Conservation (phyloP, 805 yeast species). For the Candida silvatica region DNA sequence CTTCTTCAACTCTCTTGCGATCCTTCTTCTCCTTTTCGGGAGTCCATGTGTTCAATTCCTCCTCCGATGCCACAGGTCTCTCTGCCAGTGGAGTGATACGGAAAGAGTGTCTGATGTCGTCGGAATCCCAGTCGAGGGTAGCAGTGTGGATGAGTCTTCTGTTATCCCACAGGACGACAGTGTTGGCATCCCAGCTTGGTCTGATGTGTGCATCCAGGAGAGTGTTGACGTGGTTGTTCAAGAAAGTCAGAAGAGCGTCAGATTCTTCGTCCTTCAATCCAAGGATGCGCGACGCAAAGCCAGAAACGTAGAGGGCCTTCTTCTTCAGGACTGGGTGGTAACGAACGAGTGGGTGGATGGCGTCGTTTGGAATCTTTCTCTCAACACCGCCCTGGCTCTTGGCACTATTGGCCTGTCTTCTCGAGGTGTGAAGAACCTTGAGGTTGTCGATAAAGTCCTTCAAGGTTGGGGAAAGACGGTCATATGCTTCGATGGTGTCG, state of each 20-base stretch:
- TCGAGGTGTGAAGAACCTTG: slow-evolving; percentile 62
- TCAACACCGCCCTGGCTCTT: slow-evolving; percentile 49
- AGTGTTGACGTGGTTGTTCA: slow-evolving; percentile 42
- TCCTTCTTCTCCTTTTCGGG: slow-evolving; percentile 18
- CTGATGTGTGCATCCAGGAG: slow-evolving; percentile 57
- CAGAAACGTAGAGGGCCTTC: slow-evolving; percentile 50
- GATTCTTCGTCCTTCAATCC: slow-evolving; percentile 71
- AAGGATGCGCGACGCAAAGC: slow-evolving; percentile 56
- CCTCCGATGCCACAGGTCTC: slow-evolving; percentile 37
- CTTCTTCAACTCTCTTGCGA: slow-evolving; percentile 9
- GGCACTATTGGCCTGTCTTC: slow-evolving; percentile 59
- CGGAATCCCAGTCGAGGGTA: slow-evolving; percentile 61
- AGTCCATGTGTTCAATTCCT: slow-evolving; percentile 23
- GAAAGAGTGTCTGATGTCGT: slow-evolving; percentile 60
- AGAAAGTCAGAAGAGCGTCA: slow-evolving; percentile 47
- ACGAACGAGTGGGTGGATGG: slow-evolving; percentile 63
- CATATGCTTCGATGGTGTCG: slow-evolving; percentile 64
- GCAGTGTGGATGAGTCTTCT: slow-evolving; percentile 64
- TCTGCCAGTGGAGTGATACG: slow-evolving; percentile 72
- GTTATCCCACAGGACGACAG: slow-evolving; percentile 75
- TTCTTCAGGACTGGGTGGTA: slow-evolving; percentile 63
- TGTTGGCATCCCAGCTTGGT: slow-evolving; percentile 60
- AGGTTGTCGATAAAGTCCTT: slow-evolving; percentile 50
- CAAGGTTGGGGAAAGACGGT: slow-evolving; percentile 60
- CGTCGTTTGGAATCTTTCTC: slow-evolving; percentile 54